Percentiles rank a stretch among this genome's conserved stretches.
Evolutionary conservation across 768 basidiomycete genomes (phyloP).

Genomic region (Tylopilus sp.): DNA sequence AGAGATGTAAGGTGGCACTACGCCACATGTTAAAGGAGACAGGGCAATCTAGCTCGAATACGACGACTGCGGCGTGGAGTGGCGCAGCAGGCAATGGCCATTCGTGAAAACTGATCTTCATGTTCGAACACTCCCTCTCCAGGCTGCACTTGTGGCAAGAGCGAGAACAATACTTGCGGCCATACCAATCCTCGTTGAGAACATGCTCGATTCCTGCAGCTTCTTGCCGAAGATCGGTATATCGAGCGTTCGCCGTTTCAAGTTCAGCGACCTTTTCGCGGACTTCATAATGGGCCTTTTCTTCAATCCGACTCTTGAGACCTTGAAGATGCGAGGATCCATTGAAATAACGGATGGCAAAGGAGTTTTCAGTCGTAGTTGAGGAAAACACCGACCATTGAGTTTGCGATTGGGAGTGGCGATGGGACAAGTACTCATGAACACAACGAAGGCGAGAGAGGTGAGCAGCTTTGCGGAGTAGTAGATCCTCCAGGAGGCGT

Average conservation of each 20-base stretch:
- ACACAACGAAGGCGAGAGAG: constrained; percentile 29
- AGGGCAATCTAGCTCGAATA: constrained; percentile 45
- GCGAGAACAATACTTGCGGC: not conserved
- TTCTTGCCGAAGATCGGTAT: constrained; percentile 16
- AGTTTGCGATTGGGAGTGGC: constrained; percentile 20
- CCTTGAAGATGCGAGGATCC: constrained; percentile 18
- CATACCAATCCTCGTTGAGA: not conserved
- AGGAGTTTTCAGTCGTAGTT: constrained; percentile 10
- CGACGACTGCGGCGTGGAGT: constrained; percentile 24
- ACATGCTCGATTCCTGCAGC: constrained; percentile 6
- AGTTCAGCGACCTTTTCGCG: constrained; percentile 31
- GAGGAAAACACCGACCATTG: constrained; percentile 35
- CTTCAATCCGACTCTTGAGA: constrained; percentile 32
- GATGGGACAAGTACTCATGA: constrained; percentile 31
- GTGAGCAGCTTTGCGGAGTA: constrained; percentile 27
- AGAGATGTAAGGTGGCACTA: constrained; percentile 35
- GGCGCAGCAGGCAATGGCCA: constrained; percentile 42
- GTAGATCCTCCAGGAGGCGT: constrained; percentile 23
- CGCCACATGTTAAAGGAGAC: constrained; percentile 43
- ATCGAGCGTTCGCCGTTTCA: constrained; percentile 10
- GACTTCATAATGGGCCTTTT: constrained; percentile 17
- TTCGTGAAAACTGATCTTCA: constrained; percentile 40
- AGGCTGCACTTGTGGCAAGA: constrained; percentile 32
- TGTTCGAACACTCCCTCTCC: constrained; percentile 6
- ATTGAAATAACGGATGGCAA: constrained; percentile 37